Base-by-base conservation (phyloP, 2,329 filamentous ascomycete species). In the Colletotrichum tropicicola region DNA sequence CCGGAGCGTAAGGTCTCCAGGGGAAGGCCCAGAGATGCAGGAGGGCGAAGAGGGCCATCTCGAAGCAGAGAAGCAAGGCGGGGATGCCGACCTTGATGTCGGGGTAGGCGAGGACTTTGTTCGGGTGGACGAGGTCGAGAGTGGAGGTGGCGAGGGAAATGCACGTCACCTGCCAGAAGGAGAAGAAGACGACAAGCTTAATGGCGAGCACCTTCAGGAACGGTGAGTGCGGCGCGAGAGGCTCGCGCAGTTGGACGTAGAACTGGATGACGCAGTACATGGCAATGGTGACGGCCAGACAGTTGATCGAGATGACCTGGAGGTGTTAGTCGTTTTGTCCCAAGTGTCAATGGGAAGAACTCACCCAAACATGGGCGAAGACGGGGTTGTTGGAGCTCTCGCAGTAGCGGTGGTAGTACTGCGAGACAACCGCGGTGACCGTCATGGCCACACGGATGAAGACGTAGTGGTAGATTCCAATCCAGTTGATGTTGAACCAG, bases 201-300 rank as follows among this genome's bases (percentile, higher is more conserved):
- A 97, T 96, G 72, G 92, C 91, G 19, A 93, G 74, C 25, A 97
- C 89, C 77, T 97, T 97, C 68, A 95, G 78, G 69, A 95, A 91
- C 0, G 93, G 91, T 17, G 81, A 84, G 73, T 97, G 87, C 57
- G 90, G 85, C 7, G 85, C 83, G 25, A 97, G 83, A 63, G 92
- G 87, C 1, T 83, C 79, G 68, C 88, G 89, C 47, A 96, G 82
- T 76, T 97, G 92, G 28, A 92, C 76, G 76, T 97, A 97, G 76
- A 96, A 96, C 71, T 97, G 93, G 68, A 97, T 89, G 44, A 97
- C 78, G 74, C 91, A 94, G 80, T 92, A 96, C 92, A 97, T 97
- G 65, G 94, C 93, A 62, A 97, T 86, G 0, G 90, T 88, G 39
- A 97, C 92, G 3, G 91, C 90, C 21, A 87, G 68, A 70, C 86